Evolutionary conservation across 345 rosid genomes (phyloP).

Genomic region (Salix caprea): DNA sequence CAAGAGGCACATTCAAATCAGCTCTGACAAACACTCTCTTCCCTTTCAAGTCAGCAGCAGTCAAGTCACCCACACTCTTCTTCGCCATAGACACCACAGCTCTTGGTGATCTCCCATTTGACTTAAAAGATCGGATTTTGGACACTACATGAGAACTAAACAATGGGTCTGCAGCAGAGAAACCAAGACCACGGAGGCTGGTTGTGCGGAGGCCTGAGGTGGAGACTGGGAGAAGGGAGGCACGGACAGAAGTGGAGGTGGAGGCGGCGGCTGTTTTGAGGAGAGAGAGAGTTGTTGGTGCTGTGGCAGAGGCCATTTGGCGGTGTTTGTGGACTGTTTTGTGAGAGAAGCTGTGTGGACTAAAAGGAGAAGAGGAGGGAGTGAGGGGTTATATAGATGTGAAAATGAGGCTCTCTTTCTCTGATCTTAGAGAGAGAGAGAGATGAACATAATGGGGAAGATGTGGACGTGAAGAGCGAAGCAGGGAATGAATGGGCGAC

Average conservation of each 20-base stretch:
- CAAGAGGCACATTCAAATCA: conserved; percentile 91
- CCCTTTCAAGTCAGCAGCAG: conserved; percentile 76
- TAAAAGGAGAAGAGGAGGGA: neutral
- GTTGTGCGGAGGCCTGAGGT: conserved; percentile 21
- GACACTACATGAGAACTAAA: conserved; percentile 47
- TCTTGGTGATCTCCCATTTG: conserved; percentile 33
- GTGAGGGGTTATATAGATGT: neutral
- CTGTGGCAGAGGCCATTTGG: conserved; percentile 60
- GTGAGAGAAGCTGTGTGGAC: neutral
- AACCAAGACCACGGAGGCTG: conserved; percentile 48
- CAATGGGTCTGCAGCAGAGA: conserved; percentile 52
- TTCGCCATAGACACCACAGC: conserved; percentile 69
- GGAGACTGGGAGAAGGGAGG: conserved; percentile 43
- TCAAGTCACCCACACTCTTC: conserved; percentile 89
- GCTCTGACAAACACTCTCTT: conserved; percentile 93
- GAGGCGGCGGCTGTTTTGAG: conserved; percentile 49
- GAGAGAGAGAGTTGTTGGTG: conserved; percentile 61
- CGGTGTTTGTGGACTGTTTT: neutral
- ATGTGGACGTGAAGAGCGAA: conserved; percentile 40
- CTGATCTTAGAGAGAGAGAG: neutral
- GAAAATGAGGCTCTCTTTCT: conserved; percentile 2
- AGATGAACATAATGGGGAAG: conserved; percentile 6
- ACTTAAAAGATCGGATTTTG: conserved; percentile 27
- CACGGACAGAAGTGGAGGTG: conserved; percentile 35
- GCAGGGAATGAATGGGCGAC: conserved; percentile 27